Base-by-base conservation (phyloP, 2,329 filamentous ascomycete genomes). In the Arthroderma sp. region DNA sequence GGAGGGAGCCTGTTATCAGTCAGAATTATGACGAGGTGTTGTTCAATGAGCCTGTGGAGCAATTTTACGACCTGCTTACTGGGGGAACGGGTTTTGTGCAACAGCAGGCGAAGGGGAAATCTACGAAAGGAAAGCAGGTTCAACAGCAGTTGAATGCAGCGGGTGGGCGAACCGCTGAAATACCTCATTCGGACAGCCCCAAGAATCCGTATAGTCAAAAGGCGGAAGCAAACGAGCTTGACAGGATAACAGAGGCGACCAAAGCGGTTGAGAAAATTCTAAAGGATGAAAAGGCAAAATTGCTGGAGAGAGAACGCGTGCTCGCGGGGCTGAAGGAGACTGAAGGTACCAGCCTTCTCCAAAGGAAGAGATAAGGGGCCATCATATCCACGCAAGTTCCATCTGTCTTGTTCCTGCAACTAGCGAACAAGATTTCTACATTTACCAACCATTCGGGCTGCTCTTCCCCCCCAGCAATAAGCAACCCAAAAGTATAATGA, bases 31-130 rank as follows among this genome's bases (percentile, higher is more conserved):
- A 98, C 71, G 90, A 95, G 67, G 86, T 97, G 63, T 81, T 97
- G 54, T 98, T 98, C 79, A 97, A 95, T 74, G 93, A 98, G 72
- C 93, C 93, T 0, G 93, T 90, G 65, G 88, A 95, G 71, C 82
- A 87, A 49, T 91, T 98, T 67, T 96, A 88, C 73, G 88, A 95
- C 61, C 78, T 88, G 28, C 77, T 98, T 60, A 97, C 90, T 1
- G 79, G 80, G 4, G 88, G 88, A 60, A 82, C 84, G 25, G 57
- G 60, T 2, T 51, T 65, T n/a, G 59, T 60, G 3, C 71, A 74
- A 55, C 75, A 78, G 61, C 71, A 76, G 3, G 72, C 67, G 66
- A 68, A 54, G 59, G 63, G 66, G 17, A 79, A 79, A 56, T 81
- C 80, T 43, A 82, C 81, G 63, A 81, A 80, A 39, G 79, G 80